Percentiles rank a stretch among this genome's conserved stretches.
phyloP scores from a whole-genome alignment of 2,329 filamentous ascomycete genomes.

The Stagonosporopsis rhizophila region DNA sequence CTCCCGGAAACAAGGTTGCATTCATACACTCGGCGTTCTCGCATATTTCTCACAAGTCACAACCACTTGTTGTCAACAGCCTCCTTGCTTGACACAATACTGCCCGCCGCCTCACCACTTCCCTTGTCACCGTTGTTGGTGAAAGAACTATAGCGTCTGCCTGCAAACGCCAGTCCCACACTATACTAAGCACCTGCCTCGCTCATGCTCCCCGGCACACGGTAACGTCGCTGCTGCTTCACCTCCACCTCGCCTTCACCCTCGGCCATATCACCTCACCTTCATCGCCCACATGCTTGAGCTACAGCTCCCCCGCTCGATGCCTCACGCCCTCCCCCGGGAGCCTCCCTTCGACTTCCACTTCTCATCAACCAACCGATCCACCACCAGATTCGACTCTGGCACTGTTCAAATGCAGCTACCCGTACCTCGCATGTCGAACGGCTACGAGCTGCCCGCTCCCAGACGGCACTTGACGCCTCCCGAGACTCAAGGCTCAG shows the following conservation, averaged over 20 bases:
- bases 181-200: constrained; percentile 22
- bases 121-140: constrained; percentile 18
- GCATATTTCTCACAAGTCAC: constrained; percentile 37
- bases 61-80: constrained; percentile 35
- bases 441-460: constrained; percentile 31
- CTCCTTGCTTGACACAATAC: constrained; percentile 42
- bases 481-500: constrained; percentile 41
- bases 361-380: constrained; percentile 31
- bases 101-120: constrained; percentile 18
- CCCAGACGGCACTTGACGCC: constrained; percentile 43
- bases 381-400: constrained; percentile 37
- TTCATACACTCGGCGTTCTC: constrained; percentile 31
- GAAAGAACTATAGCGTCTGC: constrained; percentile 17
- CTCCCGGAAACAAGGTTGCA: constrained; percentile 39
- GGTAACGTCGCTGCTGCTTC: constrained; percentile 23
- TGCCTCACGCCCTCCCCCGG: constrained; percentile 50
- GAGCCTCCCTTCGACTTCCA: constrained; percentile 46
- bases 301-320: constrained; percentile 51
- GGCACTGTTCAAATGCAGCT: constrained; percentile 43
- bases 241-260: constrained; percentile 15
- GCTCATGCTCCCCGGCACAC: constrained; percentile 22
- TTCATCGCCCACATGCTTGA: constrained; percentile 48
- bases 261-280: constrained; percentile 17
- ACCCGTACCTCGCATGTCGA: constrained; percentile 36
- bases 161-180: constrained; percentile 23